These are phyloP conservation scores for Leucosporidium scottii DNA, from an alignment of 768 basidiomycete genomes.

Conservation along the genomic window DNA sequence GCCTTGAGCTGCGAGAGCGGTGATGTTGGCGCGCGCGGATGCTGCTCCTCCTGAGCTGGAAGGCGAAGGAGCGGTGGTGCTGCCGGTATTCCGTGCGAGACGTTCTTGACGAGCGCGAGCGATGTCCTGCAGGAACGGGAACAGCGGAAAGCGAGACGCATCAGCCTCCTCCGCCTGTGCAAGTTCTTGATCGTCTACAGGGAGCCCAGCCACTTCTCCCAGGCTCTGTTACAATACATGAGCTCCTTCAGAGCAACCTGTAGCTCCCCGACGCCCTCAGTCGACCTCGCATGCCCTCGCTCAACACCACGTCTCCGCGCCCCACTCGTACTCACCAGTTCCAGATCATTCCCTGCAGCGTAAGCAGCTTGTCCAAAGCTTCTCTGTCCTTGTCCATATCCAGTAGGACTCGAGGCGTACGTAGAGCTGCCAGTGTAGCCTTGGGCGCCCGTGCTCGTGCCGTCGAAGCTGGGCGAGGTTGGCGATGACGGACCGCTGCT, in stretches of 20 bases:
- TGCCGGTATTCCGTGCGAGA: background rate
- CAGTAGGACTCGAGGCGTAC: too few species aligned
- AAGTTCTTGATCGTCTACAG: background rate
- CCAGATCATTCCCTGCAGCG: background rate
- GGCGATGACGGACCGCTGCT: too few species aligned
- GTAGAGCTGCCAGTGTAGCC: background rate
- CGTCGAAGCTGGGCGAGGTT: background rate
- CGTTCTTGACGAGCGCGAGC: background rate
- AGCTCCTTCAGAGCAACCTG: too few species aligned
- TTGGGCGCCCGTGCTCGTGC: background rate
- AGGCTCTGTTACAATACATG: too few species aligned
- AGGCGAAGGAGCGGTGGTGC: background rate
- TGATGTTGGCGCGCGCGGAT: slow-evolving; percentile 25
- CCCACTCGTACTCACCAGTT: background rate
- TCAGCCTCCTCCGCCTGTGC: background rate
- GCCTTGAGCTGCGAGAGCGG: slow-evolving; percentile 12
- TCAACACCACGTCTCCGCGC: background rate
- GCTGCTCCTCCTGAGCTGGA: slow-evolving; percentile 12
- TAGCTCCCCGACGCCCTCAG: too few species aligned
- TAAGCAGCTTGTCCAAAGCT: background rate
- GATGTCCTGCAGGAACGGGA: background rate
- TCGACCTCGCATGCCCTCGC: background rate
- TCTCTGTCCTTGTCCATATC: too few species aligned
- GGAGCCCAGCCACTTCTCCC: too few species aligned
- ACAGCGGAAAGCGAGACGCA: background rate